Evolutionary conservation across 306 rosid species (phyloP), one percentile per base, ranked within the genome.

Genomic region (Fragaria ananassa): DNA sequence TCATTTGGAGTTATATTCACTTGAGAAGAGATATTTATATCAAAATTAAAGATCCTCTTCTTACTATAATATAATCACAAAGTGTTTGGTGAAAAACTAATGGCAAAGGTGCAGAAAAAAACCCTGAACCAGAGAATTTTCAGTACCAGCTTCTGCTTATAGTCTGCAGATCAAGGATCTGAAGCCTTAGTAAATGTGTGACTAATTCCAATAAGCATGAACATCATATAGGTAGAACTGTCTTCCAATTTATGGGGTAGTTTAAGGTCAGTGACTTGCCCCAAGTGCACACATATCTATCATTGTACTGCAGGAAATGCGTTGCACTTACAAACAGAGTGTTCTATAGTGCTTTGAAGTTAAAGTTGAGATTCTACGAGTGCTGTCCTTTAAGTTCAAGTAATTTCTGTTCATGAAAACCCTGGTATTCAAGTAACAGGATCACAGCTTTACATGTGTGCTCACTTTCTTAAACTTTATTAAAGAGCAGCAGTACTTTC

Each of bases 1-100:
- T 65, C 17, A 37, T 37, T 37, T 74, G 78, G 60, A 61, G 47
- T 74, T 60, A 46, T 74, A 68, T 42, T 25, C 8, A 11, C 25
- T 14, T 61, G 31, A 4, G 35, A 60, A 58, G 27, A 13, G n/a
- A 14, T 61, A 29, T 1, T 41, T 41, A 0, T 41, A 41, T 41
- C 61, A 54, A 54, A 53, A 54, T 19, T n/a, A 54, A 54, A 54
- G 14, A 54, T 8, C 27, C 5, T 8, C 11, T 54, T n/a, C 9
- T 1, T 54, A 2, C 4, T 54, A n/a, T 8, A n/a, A 54, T 54
- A 54, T 54, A 19, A 54, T 54, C 61, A n/a, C 27, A n/a, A 7
- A 14, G 19, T 25, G 18, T 60, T 60, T 23, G 64, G 65, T 25
- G 13, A 25, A 60, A 42, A 34, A 7, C 44, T 34, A 34, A 34